A percentile compares a stretch with the other conserved stretches of the same genome.
phyloP scores from a whole-genome alignment of 176 grass and related monocot genomes.

The Musa itinerans region DNA sequence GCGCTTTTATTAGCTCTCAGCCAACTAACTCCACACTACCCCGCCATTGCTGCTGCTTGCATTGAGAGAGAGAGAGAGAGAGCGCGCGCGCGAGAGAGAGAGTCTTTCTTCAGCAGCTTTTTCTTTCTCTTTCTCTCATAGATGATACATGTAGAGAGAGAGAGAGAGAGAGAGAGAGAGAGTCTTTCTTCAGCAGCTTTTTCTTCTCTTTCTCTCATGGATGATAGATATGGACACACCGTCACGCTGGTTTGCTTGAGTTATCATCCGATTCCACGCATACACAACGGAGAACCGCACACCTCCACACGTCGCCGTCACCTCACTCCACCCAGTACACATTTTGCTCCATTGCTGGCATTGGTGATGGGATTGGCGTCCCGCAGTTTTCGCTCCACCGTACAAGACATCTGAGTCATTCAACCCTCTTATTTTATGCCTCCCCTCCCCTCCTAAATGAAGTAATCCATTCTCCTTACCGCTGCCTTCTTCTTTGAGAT shows the following conservation, averaged over 20 bases:
- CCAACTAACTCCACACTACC: too few species aligned
- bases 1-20: not conserved
- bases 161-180: too few species aligned
- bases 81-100: not conserved
- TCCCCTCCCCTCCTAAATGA: not conserved
- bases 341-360: not conserved
- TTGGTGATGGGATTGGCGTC: constrained; percentile 23
- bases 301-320: not conserved
- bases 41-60: not conserved
- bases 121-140: too few species aligned
- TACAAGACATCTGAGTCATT: not conserved
- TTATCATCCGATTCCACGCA: too few species aligned
- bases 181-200: too few species aligned
- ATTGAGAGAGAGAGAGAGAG: not conserved
- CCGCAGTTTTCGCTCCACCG: constrained; percentile 44
- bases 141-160: too few species aligned
- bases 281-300: too few species aligned
- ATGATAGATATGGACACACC: too few species aligned
- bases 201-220: too few species aligned
- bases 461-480: too few species aligned
- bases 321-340: not conserved
- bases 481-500: too few species aligned
- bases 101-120: too few species aligned
- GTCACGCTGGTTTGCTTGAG: not conserved
- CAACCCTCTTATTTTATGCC: not conserved